phyloP scores from a whole-genome alignment of 2,329 filamentous ascomycete species.

The Pseudonectria foliicola region DNA sequence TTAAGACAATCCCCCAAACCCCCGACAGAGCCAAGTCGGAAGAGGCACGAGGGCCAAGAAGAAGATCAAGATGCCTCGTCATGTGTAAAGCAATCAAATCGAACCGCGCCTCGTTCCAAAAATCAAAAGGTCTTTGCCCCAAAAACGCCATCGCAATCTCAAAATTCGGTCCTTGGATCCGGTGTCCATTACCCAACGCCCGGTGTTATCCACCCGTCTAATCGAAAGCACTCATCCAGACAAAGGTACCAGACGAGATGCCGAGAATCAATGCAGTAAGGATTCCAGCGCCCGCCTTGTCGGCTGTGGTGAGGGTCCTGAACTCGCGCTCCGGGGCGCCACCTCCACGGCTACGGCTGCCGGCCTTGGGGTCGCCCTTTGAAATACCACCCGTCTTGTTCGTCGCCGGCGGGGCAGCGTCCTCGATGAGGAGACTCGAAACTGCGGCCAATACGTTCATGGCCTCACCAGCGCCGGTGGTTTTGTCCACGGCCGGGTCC shows the following conservation, averaged over 20 bases:
- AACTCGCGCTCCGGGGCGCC: constrained; percentile 18
- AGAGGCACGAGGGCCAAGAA: too few species aligned
- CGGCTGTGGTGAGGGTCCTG: constrained; percentile 34
- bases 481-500: constrained; percentile 43
- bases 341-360: constrained; percentile 22
- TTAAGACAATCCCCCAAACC: too few species aligned
- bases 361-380: constrained; percentile 34
- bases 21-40: too few species aligned
- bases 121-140: too few species aligned
- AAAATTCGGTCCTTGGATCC: background rate
- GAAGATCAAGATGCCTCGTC: too few species aligned
- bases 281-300: constrained; percentile 42
- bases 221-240: constrained; percentile 42
- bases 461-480: constrained; percentile 50
- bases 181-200: background rate
- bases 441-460: constrained; percentile 52
- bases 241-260: constrained; percentile 35
- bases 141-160: background rate
- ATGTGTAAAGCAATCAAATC: too few species aligned
- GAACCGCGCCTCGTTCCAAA: too few species aligned
- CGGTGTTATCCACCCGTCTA: constrained; percentile 3
- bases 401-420: constrained; percentile 35
- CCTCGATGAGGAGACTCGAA: constrained; percentile 39
- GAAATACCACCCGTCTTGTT: constrained; percentile 44
- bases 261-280: constrained; percentile 39